A percentile compares a stretch with the other conserved stretches of the same genome.
phyloP scores from a whole-genome alignment of 2,329 filamentous ascomycete genomes.

The Thielaviopsis ethacetica region DNA sequence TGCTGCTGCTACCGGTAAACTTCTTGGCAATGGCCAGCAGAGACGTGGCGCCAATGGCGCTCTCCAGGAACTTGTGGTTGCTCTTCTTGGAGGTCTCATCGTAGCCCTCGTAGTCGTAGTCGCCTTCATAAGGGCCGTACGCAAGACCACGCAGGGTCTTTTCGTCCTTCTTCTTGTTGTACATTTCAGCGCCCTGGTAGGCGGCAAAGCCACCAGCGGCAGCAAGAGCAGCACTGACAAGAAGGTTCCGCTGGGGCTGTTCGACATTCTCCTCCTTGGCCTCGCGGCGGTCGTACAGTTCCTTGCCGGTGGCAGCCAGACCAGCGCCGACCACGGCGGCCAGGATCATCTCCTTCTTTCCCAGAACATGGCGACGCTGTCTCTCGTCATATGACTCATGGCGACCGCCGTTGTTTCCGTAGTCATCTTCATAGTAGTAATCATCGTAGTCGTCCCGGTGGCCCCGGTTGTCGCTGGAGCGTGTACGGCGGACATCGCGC shows the following conservation, averaged over 20 bases:
- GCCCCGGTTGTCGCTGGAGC: constrained; percentile 40
- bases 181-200: constrained; percentile 46
- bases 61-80: constrained; percentile 48
- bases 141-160: constrained; percentile 36
- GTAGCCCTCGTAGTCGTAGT: constrained; percentile 41
- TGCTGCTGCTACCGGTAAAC: constrained; percentile 33
- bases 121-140: constrained; percentile 32
- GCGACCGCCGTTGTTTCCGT: constrained; percentile 30
- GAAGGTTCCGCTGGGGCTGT: constrained; percentile 36
- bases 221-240: constrained; percentile 43
- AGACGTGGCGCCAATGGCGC: constrained; percentile 43
- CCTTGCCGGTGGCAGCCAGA: constrained; percentile 48
- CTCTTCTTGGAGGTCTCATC: constrained; percentile 39
- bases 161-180: constrained; percentile 41
- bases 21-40: constrained; percentile 45
- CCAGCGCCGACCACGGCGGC: constrained; percentile 49
- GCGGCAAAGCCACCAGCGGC: constrained; percentile 48
- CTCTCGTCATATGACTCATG: constrained; percentile 39
- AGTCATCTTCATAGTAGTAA: constrained; percentile 37
- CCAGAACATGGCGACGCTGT: constrained; percentile 31
- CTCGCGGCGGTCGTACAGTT: constrained; percentile 47
- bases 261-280: constrained; percentile 32
- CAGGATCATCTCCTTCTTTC: constrained; percentile 49
- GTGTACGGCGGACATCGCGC: constrained; percentile 39
- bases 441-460: constrained; percentile 26